These are phyloP conservation scores for Sodiomyces alkalinus DNA, from an alignment of 2,329 filamentous ascomycete genomes.

Conservation along the genomic window DNA sequence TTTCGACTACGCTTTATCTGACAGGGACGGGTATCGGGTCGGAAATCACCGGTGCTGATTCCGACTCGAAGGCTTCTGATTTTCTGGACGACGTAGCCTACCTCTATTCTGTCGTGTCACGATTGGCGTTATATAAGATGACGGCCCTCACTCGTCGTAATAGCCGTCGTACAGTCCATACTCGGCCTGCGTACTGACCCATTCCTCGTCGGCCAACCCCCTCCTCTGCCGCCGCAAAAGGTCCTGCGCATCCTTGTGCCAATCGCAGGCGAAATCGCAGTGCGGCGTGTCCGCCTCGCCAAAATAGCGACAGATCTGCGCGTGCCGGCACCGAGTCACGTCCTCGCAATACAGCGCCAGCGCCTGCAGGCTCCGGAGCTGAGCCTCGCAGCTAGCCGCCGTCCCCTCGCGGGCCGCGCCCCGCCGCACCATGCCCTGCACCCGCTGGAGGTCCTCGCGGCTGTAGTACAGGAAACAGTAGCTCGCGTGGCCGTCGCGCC, in stretches of 20 bases:
- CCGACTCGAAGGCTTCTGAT: no score
- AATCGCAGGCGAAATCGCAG: constrained; percentile 66
- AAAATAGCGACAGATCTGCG: constrained; percentile 62
- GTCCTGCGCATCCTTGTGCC: constrained; percentile 51
- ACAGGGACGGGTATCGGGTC: no score
- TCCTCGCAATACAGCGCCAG: constrained; percentile 74
- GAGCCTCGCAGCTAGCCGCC: constrained; percentile 27
- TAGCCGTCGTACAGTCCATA: constrained; percentile 40
- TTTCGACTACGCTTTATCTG: no score
- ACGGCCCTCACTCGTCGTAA: constrained; percentile 30
- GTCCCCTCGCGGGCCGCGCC: constrained; percentile 25
- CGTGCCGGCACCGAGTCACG: constrained; percentile 58
- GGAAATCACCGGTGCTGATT: no score
- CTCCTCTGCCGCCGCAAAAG: constrained; percentile 41
- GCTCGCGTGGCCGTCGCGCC: constrained; percentile 75
- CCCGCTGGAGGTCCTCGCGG: constrained; percentile 68
- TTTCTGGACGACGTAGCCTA: no score
- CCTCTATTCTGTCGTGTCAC: no score
- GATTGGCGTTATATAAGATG: no score
- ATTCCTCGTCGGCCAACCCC: constrained; percentile 45
- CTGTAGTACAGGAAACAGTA: constrained; percentile 87
- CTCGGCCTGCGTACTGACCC: constrained; percentile 46
- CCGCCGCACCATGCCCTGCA: constrained; percentile 39
- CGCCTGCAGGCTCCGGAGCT: constrained; percentile 47
- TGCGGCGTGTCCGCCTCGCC: constrained; percentile 43